phyloP scores from a whole-genome alignment of 23 red algal genomes.

The Porphyridium purpureum region DNA sequence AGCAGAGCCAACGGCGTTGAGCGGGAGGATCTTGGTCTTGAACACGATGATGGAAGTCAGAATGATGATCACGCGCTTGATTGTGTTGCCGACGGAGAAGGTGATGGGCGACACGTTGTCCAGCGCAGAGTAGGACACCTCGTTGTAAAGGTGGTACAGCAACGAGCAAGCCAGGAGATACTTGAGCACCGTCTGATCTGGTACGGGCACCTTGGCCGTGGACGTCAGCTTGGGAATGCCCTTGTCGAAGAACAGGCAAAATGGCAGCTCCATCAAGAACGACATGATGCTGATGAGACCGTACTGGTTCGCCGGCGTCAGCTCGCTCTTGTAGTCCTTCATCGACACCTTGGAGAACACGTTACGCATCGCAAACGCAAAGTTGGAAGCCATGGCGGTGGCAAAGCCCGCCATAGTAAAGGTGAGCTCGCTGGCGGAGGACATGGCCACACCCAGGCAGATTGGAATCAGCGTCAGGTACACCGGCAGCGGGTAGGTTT shows the following conservation, averaged over 20 bases:
- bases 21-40: slow-evolving; percentile 44
- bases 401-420: slow-evolving; percentile 85
- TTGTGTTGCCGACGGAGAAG: slow-evolving; percentile 78
- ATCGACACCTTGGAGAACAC: slow-evolving; percentile 84
- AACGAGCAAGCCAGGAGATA: slow-evolving; percentile 35
- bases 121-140: slow-evolving; percentile 65
- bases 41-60: slow-evolving; percentile 75
- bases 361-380: slow-evolving; percentile 79
- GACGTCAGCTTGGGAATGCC: slow-evolving; percentile 21
- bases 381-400: slow-evolving; percentile 82
- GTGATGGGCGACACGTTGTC: slow-evolving; percentile 61
- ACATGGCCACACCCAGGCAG: slow-evolving; percentile 61
- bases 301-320: slow-evolving; percentile 64
- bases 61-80: slow-evolving; percentile 87
- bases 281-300: slow-evolving; percentile 52
- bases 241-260: slow-evolving; percentile 40
- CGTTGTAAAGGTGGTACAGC: slow-evolving; percentile 90
- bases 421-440: slow-evolving; percentile 62
- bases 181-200: slow-evolving; percentile 5
- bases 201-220: slow-evolving; percentile 2
- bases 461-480: slow-evolving; percentile 77
- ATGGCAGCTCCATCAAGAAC: slow-evolving; percentile 56
- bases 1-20: slow-evolving; percentile 54
- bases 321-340: slow-evolving; percentile 60
- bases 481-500: slow-evolving; percentile 40